Evolutionary conservation across 2,329 filamentous ascomycete genomes (phyloP).

Genomic region (Penicillium palitans): DNA sequence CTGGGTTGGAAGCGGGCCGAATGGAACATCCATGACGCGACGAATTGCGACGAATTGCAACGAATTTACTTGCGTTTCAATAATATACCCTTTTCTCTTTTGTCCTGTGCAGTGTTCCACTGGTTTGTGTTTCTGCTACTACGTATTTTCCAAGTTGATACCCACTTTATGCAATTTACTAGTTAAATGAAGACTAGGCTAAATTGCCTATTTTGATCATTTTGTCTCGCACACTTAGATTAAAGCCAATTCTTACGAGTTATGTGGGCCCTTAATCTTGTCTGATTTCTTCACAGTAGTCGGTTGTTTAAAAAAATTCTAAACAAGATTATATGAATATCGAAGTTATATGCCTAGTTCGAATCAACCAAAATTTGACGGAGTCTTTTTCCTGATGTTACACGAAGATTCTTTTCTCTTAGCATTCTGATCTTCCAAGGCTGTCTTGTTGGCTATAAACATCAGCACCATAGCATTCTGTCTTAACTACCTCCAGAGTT

Average conservation of each 20-base stretch:
- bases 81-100: conserved; percentile 12
- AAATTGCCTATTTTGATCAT: conserved; percentile 5
- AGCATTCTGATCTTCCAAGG: not conserved
- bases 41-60: conserved; percentile 27
- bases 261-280: not conserved
- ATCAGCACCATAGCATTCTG: not conserved
- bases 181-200: conserved; percentile 11
- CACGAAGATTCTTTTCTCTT: conserved; percentile 7
- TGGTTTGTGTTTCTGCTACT: not conserved
- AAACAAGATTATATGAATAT: not conserved
- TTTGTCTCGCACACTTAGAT: not conserved
- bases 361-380: not conserved
- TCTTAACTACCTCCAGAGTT: not conserved
- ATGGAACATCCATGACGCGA: conserved; percentile 17
- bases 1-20: not conserved
- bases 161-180: conserved; percentile 9
- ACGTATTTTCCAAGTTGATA: conserved; percentile 9
- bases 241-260: not conserved
- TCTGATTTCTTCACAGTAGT: not conserved
- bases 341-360: not conserved
- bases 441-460: not conserved
- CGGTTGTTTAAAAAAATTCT: not conserved
- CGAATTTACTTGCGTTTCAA: conserved; percentile 21
- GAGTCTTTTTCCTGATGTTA: conserved; percentile 19
- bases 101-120: not conserved